Conservation (phyloP, 2,329 filamentous ascomycete genomes). For the Venturia nashicola region DNA sequence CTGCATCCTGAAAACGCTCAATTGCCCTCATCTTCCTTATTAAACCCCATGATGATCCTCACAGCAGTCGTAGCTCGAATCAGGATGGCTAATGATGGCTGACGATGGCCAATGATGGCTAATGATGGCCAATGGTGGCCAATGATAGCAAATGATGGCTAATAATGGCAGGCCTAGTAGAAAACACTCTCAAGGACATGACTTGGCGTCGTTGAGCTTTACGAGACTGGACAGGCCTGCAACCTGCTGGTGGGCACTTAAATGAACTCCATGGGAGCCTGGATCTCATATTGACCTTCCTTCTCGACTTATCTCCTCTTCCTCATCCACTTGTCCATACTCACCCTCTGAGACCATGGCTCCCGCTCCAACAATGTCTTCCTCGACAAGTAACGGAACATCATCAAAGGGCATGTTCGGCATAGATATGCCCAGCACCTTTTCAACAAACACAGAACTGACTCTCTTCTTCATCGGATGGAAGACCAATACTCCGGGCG, state of each 20-base stretch:
- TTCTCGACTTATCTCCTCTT: not conserved
- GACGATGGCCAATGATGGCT: no score
- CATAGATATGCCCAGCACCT: constrained; percentile 18
- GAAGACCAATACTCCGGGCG: constrained; percentile 17
- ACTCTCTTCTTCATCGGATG: constrained; percentile 20
- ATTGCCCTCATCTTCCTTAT: not conserved
- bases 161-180: not conserved
- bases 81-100: no score
- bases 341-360: not conserved
- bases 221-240: not conserved
- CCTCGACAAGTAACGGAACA: not conserved
- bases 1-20: not conserved
- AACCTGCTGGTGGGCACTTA: not conserved
- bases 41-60: not conserved
- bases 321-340: not conserved
- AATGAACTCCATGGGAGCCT: not conserved
- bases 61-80: not conserved
- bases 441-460: constrained; percentile 17
- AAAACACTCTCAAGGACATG: not conserved
- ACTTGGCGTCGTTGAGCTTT: not conserved
- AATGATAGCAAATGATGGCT: no score
- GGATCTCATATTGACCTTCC: not conserved
- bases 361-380: not conserved
- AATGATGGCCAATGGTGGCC: no score
- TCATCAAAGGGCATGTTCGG: not conserved